phyloP scores from a whole-genome alignment of 2,329 filamentous ascomycete genomes.

The Myriosclerotinia scirpicola region DNA sequence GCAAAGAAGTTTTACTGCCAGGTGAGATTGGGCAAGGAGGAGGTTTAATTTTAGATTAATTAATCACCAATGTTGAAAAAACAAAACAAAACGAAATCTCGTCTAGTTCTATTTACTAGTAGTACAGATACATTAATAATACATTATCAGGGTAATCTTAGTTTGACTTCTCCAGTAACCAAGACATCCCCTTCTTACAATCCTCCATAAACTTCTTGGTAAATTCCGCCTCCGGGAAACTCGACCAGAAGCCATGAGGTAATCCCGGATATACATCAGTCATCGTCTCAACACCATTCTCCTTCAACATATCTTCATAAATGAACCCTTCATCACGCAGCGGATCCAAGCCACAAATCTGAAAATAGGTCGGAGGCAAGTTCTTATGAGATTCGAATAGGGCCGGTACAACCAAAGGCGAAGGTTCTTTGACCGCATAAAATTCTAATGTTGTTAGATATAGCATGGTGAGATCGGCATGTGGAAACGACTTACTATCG shows the following conservation, averaged over 20 bases:
- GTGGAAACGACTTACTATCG: constrained; percentile 26
- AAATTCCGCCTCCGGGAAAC: constrained; percentile 34
- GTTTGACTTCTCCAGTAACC: constrained; percentile 1
- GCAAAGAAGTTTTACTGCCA: no score
- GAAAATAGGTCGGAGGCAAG: constrained; percentile 51
- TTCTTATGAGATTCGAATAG: constrained; percentile 40
- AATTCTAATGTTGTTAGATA: background rate
- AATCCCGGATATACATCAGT: constrained; percentile 40
- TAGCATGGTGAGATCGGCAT: no score
- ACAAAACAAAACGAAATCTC: no score
- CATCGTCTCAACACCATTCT: constrained; percentile 39
- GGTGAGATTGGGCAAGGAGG: no score
- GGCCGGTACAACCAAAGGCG: constrained; percentile 41
- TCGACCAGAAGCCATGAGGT: constrained; percentile 40
- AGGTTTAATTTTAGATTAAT: no score
- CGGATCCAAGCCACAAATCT: constrained; percentile 52
- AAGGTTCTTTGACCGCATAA: constrained; percentile 23
- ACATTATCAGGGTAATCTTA: background rate
- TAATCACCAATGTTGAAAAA: no score
- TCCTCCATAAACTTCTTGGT: constrained; percentile 25
- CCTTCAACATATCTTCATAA: constrained; percentile 51
- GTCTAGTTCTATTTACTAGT: no score
- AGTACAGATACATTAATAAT: no score
- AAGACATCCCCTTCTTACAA: constrained; percentile 1
- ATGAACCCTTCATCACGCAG: constrained; percentile 54